Evolutionary conservation across 441 rosid species (phyloP), one percentile per base, ranked within the genome.

Genomic region (Syzygium malaccense): DNA sequence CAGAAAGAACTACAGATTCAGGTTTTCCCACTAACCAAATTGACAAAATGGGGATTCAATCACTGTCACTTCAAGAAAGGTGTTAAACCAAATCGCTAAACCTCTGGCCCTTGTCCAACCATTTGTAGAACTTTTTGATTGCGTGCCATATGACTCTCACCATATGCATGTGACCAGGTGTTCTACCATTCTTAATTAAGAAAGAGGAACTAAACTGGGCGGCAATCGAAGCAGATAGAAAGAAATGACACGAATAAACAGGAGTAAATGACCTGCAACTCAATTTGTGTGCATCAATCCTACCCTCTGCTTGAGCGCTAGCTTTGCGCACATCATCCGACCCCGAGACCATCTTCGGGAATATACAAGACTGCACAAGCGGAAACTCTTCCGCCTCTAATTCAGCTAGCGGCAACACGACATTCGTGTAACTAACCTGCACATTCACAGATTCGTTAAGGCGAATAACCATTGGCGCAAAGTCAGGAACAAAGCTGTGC

Each of bases 211-310:
- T 25, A 45, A 25, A 78, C 37, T 15, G 75, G 79, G 14, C 8
- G 4, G 14, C 12, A 71, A 88, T 23, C 37, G 23, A 85, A 88
- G 23, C 62, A 60, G 53, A 20, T 15, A 88, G 23, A n/a, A 85
- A 60, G 12, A 88, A 87, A 57, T 68, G 87, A 54, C 41, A 53
- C 55, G 60, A 87, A 28, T 53, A 57, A 48, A 87, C 89, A 97
- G 98, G 99, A 95, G 98, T 94, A 96, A 19, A 92, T 88, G 89
- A 98, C 99, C 99, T 94, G 99, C 95, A 97, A 17, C 93, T 89
- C 25, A 89, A 91, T 85, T 91, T 86, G 88, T 95, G 96, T 85
- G 94, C 92, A 90, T 96, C 97, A 60, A 98, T 96, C 90, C 92
- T 95, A 85, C 91, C 90, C 92, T 97, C 99, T 1, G 98, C 99